Evolutionary conservation across 179 eudicot genomes (phyloP).

Genomic region (Spergularia azorica): DNA sequence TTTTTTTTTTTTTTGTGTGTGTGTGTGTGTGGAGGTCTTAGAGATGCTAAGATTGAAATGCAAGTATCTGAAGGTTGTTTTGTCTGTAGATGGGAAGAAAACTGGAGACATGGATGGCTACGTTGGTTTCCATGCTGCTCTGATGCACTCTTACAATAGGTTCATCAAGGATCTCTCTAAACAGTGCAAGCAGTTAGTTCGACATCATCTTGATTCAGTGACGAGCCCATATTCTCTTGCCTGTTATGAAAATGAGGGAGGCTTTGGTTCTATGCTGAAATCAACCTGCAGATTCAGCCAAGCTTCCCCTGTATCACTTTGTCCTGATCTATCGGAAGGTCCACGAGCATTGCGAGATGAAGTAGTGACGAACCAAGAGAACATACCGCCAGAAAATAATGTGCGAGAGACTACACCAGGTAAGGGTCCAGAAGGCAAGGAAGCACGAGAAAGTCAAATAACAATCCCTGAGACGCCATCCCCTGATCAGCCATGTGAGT

Average conservation of each 20-base stretch:
- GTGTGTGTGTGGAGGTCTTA: background rate
- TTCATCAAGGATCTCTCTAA: conserved; percentile 77
- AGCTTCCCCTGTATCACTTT: conserved; percentile 49
- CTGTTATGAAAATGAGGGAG: conserved; percentile 70
- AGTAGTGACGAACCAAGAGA: conserved; percentile 64
- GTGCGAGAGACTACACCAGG: conserved; percentile 83
- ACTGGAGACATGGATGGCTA: conserved; percentile 92
- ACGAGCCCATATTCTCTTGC: conserved; percentile 94
- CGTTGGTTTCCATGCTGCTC: conserved; percentile 90
- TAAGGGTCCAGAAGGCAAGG: conserved; percentile 63
- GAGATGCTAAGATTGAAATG: background rate
- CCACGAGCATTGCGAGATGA: conserved; percentile 38
- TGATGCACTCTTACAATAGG: conserved; percentile 73
- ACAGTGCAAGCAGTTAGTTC: conserved; percentile 86
- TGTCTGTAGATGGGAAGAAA: conserved; percentile 55
- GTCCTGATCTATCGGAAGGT: conserved; percentile 72
- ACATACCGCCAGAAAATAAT: conserved; percentile 70
- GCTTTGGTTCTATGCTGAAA: conserved; percentile 39
- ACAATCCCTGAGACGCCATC: conserved; percentile 99
- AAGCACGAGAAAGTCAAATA: conserved; percentile 66
- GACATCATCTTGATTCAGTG: conserved; percentile 97
- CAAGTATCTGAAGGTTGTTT: background rate
- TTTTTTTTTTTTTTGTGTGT: background rate
- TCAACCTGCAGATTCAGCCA: conserved; percentile 45
- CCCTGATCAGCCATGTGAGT: conserved; percentile 86